Conservation (phyloP, 164 flowering plant genomes). For the Magnolia officinalis region DNA sequence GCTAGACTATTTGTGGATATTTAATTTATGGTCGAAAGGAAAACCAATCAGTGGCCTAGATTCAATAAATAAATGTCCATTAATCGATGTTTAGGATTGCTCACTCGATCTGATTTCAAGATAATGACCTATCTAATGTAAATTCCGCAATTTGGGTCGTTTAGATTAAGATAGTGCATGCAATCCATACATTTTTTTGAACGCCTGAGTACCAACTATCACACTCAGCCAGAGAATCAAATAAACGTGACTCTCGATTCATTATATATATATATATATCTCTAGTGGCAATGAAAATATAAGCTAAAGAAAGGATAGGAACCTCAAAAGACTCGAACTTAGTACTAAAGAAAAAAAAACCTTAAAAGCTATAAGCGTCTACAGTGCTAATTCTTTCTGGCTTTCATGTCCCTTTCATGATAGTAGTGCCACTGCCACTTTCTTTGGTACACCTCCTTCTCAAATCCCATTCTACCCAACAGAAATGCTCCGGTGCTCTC, state of each 20-base stretch:
- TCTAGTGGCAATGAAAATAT: neutral
- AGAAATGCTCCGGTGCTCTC: neutral
- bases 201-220: neutral
- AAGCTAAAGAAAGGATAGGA: conserved; percentile 4
- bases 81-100: neutral
- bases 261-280: neutral
- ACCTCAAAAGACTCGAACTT: conserved; percentile 14
- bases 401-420: conserved; percentile 15
- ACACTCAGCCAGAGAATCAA: neutral
- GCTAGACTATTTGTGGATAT: neutral
- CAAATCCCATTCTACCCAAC: neutral
- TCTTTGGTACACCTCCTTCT: neutral
- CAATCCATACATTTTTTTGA: neutral
- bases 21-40: neutral
- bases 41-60: neutral
- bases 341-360: too few relatives aligned
- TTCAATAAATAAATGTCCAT: too few relatives aligned
- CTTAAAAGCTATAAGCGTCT: neutral
- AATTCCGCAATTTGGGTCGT: neutral
- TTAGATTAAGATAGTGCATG: neutral
- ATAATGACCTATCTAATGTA: too few relatives aligned
- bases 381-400: conserved; percentile 3
- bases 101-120: too few relatives aligned
- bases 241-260: neutral
- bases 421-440: conserved; percentile 18